Evolutionary conservation across 805 yeast genomes (phyloP).

Genomic region (Yamadazyma philogaea): DNA sequence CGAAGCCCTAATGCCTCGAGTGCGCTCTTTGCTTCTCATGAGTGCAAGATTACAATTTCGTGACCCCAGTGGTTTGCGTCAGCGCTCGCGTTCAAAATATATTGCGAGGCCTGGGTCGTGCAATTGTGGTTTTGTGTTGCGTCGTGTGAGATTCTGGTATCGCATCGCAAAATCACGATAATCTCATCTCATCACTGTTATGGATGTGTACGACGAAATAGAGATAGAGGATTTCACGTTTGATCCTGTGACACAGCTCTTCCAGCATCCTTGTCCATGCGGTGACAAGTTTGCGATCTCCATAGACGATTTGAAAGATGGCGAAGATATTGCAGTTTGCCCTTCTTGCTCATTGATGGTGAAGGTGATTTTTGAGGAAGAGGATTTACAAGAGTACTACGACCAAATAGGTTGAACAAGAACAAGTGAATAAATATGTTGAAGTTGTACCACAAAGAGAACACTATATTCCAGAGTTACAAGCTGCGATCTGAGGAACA

Average conservation of each 20-base stretch:
- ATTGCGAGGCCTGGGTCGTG: no score
- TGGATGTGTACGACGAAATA: constrained; percentile 84
- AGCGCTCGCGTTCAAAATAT: no score
- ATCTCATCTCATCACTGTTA: constrained; percentile 16
- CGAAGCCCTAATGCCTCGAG: constrained; percentile 1
- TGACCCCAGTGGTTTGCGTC: no score
- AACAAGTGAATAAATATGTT: background rate
- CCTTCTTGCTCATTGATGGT: constrained; percentile 95
- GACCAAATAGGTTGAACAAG: constrained; percentile 15
- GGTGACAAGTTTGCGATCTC: constrained; percentile 91
- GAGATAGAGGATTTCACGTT: constrained; percentile 96
- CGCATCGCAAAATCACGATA: background rate
- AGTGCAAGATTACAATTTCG: no score
- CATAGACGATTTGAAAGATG: constrained; percentile 82
- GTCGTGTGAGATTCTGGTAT: background rate
- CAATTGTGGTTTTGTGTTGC: background rate
- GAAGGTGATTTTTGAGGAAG: constrained; percentile 79
- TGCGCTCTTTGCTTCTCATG: no score
- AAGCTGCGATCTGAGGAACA: background rate
- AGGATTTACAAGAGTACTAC: constrained; percentile 48
- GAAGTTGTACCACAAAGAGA: background rate
- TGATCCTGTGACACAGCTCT: constrained; percentile 76
- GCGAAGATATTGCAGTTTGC: constrained; percentile 92
- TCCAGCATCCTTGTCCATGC: constrained; percentile 97
- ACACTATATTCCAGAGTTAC: no score